phyloP scores from a whole-genome alignment of 495 filamentous ascomycete genomes.

The Talaromyces liani region DNA sequence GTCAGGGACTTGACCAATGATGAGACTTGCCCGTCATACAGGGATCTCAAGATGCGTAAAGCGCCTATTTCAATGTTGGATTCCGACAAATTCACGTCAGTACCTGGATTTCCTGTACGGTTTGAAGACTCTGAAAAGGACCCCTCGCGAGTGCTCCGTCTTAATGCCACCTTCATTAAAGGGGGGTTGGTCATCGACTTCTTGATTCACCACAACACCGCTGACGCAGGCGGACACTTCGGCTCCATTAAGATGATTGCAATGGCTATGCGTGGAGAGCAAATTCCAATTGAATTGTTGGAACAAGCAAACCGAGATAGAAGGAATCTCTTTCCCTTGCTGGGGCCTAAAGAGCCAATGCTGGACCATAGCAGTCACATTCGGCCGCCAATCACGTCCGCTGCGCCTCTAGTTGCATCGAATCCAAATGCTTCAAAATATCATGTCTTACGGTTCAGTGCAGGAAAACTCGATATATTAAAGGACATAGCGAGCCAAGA shows the following conservation, averaged over 20 bases:
- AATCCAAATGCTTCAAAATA: conserved; percentile 11
- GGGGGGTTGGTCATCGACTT: conserved; percentile 25
- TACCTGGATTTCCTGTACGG: conserved; percentile 22
- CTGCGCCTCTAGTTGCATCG: background rate
- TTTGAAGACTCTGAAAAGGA: conserved; percentile 1
- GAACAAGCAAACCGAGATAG: conserved; percentile 24
- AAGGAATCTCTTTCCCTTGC: conserved; percentile 19
- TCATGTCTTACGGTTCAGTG: conserved; percentile 18
- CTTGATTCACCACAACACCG: conserved; percentile 34
- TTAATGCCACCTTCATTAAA: conserved; percentile 29
- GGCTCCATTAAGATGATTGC: conserved; percentile 27
- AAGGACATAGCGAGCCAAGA: conserved; percentile 6
- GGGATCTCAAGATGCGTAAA: conserved; percentile 13
- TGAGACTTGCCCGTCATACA: conserved; percentile 15
- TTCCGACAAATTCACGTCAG: conserved; percentile 14
- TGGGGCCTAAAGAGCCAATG: conserved; percentile 18
- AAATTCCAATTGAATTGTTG: conserved; percentile 10
- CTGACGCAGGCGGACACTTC: conserved; percentile 30
- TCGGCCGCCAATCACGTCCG: conserved; percentile 1
- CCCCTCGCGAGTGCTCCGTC: background rate
- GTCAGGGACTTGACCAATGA: conserved; percentile 18
- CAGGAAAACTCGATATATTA: conserved; percentile 6
- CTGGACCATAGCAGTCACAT: conserved; percentile 25
- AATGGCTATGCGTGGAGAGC: conserved; percentile 14
- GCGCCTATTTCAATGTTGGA: conserved; percentile 25